Evolutionary conservation across 176 grass and related monocot genomes (phyloP), one percentile per base, ranked within the genome.

Genomic region (Pontederia paniculata): DNA sequence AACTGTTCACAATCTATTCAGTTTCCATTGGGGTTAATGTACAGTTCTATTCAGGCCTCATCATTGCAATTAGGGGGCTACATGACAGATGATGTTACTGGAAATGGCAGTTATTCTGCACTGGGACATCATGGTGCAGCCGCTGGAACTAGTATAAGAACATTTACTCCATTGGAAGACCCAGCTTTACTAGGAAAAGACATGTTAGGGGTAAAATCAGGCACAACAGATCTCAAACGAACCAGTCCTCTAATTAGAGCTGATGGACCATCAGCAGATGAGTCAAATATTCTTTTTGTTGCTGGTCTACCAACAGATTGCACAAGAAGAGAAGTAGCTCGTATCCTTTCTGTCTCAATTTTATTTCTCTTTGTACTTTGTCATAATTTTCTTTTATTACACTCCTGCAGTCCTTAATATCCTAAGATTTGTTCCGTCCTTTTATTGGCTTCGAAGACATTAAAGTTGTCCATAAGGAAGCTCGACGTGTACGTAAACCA

Each of bases 251-350:
- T 69, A 64, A 13, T 52, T n/a, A 49, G 55, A 10, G 13, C 77
- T 47, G 76, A 87, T 65, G 55, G 72, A 0, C 79, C 70, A 73
- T 64, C 42, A 46, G 58, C 67, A 61, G 65, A 74, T 57, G 76
- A 93, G 60, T 87, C 88, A 23, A 93, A 83, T 58, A 80, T 93
- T 74, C 70, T 93, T 47, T 93, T 83, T 93, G 79, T 87, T 74
- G 88, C 87, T 61, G 60, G 76, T 74, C 88, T 87, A 16, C 88
- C 88, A 77, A 68, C 88, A 57, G 83, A 93, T 80, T 93, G 83
- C 69, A 80, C 83, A 60, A 80, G 88, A 67, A 83, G 88, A 87
- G 83, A 93, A 87, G 83, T 87, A 48, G 63, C 75, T 53, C 83
- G 88, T 93, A 93, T 93, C 82, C 81, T 83, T 93, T 14, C 15